Evolutionary conservation across 164 flowering plant genomes (phyloP), one percentile per base, ranked within the genome.

Genomic region (Vitis labrusca): DNA sequence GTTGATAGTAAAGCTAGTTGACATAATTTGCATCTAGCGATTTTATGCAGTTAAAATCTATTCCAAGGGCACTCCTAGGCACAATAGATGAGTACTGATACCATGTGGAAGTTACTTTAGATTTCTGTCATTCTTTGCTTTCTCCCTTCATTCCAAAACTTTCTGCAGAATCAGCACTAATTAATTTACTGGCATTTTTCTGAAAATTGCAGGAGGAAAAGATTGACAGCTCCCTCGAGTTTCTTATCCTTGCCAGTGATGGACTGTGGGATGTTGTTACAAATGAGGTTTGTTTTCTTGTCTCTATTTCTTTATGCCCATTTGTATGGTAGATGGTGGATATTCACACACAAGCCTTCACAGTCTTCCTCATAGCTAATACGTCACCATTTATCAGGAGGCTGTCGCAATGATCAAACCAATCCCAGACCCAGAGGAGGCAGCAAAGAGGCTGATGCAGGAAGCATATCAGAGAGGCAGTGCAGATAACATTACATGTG

Each of bases 181-280:
- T 59, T 55, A 8, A 50, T 50, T 30, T 63, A 32, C 61, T 76
- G 51, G 76, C 19, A 65, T 69, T 53, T 16, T 49, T 23, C 2
- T 50, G 19, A 44, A 63, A 73, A 65, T 54, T 77, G 71, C 90
- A 93, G 97, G 98, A 93, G 80, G 96, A 90, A 74, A 85, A 82
- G 63, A 67, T 94, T 70, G 98, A 94, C 74, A 84, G 81, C 70
- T 88, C 97, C 16, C 97, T 94, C 19, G 97, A 92, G 76, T 94
- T 94, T 80, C 97, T 94, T 71, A 94, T 94, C 76, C 89, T 94
- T 69, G 98, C 98, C 9, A 94, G 98, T 74, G 98, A 94, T 82
- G 98, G 98, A 54, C 83, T 91, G 44, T 91, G 97, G 98, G 98
- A 93, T 83, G 98, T 93, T 23, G 96, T 93, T 71, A 73, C 96